Conservation (phyloP, 805 yeast species). For the Candida palmyrensis region DNA sequence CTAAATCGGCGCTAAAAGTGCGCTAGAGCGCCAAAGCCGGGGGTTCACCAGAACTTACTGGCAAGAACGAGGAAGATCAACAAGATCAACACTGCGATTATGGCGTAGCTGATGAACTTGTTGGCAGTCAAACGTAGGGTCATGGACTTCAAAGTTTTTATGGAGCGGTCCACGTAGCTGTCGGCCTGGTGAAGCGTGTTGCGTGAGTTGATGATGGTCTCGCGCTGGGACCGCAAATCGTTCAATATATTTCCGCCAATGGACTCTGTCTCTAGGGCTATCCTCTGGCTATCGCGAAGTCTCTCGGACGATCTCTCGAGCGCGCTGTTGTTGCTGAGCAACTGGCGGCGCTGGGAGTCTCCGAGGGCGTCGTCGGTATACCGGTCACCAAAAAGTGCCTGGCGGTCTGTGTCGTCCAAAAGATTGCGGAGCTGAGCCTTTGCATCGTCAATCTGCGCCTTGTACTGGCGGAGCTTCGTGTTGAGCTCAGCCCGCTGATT, state of each 20-base stretch:
- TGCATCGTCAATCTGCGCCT: conserved; percentile 49
- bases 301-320: conserved; percentile 81
- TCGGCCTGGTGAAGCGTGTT: conserved; percentile 88
- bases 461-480: conserved; percentile 70
- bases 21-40: too few relatives aligned
- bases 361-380: conserved; percentile 25
- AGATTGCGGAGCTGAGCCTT: conserved; percentile 51
- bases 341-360: conserved; percentile 73
- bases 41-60: conserved; percentile 64
- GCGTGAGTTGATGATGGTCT: conserved; percentile 82
- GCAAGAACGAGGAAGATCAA: conserved; percentile 79
- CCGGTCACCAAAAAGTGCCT: conserved; percentile 62
- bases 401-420: conserved; percentile 68
- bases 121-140: conserved; percentile 90
- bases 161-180: conserved; percentile 82
- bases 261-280: conserved; percentile 88
- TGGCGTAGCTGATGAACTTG: conserved; percentile 83
- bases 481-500: conserved; percentile 65
- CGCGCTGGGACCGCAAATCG: conserved; percentile 89
- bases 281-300: conserved; percentile 78
- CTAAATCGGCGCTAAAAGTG: too few relatives aligned
- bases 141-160: conserved; percentile 85
- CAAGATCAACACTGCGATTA: conserved; percentile 79
- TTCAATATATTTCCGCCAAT: conserved; percentile 87
- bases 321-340: conserved; percentile 71